phyloP scores from a whole-genome alignment of 768 basidiomycete genomes.

The Sporobolomyces roseus region DNA sequence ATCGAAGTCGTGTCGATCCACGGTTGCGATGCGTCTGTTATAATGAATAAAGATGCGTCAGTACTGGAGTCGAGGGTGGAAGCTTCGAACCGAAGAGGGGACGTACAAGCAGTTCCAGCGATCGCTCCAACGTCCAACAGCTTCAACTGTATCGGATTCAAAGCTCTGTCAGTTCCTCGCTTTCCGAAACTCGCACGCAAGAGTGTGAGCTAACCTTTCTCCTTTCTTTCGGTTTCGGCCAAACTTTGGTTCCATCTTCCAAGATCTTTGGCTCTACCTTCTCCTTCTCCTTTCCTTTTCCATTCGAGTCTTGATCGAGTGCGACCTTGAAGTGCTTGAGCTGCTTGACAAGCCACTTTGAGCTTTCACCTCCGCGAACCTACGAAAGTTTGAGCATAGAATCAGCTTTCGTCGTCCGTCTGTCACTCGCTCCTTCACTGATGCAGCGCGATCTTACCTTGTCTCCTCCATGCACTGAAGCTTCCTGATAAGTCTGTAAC shows the following conservation, averaged over 20 bases:
- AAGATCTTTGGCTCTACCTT: slow-evolving; percentile 24
- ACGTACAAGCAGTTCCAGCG: slow-evolving; percentile 34
- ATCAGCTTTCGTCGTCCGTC: too few relatives aligned
- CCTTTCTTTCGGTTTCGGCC: slow-evolving; percentile 25
- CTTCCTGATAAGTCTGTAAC: slow-evolving; percentile 41
- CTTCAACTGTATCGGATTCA: neutral
- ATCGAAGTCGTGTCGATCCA: slow-evolving; percentile 44
- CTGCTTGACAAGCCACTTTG: slow-evolving; percentile 42
- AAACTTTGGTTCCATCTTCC: slow-evolving; percentile 33
- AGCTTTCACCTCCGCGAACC: slow-evolving; percentile 43
- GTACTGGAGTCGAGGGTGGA: neutral
- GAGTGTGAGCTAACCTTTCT: slow-evolving; percentile 20
- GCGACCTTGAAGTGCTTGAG: slow-evolving; percentile 38
- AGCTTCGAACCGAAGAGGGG: too few relatives aligned
- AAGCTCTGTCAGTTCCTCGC: neutral
- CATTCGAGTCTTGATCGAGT: slow-evolving; percentile 8
- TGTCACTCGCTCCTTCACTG: too few relatives aligned
- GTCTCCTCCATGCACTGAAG: slow-evolving; percentile 39
- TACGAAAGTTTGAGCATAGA: too few relatives aligned
- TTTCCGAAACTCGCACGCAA: neutral
- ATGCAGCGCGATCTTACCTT: too few relatives aligned
- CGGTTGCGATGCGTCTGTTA: slow-evolving; percentile 11
- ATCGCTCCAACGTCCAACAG: slow-evolving; percentile 42
- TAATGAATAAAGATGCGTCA: too few relatives aligned
- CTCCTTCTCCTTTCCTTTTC: slow-evolving; percentile 24